Evolutionary conservation across 441 rosid genomes (phyloP), one percentile per base, ranked within the genome.

Genomic region (Hypseocharis bilobata): DNA sequence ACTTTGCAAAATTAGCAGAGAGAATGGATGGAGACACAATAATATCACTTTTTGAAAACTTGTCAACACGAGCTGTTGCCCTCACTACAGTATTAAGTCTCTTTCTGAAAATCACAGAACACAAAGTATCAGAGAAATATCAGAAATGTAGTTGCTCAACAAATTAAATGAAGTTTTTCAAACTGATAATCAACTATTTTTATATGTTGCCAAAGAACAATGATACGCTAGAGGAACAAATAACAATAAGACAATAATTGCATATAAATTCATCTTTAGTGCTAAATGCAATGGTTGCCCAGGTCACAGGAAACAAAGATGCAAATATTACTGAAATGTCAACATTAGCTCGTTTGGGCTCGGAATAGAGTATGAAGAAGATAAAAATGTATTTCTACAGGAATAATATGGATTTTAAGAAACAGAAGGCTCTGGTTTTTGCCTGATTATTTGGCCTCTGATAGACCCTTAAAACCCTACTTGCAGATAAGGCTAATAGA

Each of bases 1-100:
- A 76, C 79, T 86, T 93, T 0, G 98, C 25, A 42, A 93, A 93
- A 77, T 93, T 90, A 40, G 97, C 97, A 0, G 97, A 90, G 67
- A 88, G 89, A 74, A 90, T 93, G 1, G 97, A 93, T 38, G 95
- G 97, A 73, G 96, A 91, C 57, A 91, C 88, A 64, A 91, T 85
- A 70, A 91, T 76, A 77, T 89, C 89, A 65, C 78, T 86, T 78
- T 91, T 91, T 26, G 92, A 91, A 86, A 84, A 91, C 82, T 85
- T 89, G 72, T 89, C 98, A 22, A 91, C 92, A 44, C 96, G 86
- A 73, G 92, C 8, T 22, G 90, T 66, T 58, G 96, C 98, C 83
- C 77, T 89, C 73, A 86, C 91, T 55, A 78, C 71, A 20, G 86
- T 75, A 10, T 58, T 73, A 75, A 72, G 40, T 61, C 61, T 90